Conservation (phyloP, 116 monocot species). For the Trichopus zeylanicus region DNA sequence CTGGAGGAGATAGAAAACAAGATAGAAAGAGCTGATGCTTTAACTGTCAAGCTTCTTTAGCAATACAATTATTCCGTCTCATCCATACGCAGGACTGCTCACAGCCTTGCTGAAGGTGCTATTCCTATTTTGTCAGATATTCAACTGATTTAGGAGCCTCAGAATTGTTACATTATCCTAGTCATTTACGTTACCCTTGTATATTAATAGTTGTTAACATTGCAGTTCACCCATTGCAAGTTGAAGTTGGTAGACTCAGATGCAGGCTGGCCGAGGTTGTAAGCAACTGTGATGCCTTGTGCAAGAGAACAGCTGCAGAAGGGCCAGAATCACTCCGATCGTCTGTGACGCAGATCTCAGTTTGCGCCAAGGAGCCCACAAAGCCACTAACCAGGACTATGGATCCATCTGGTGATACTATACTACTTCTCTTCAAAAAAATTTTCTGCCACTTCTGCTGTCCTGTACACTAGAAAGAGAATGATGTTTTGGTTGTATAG, state of each 20-base stretch:
- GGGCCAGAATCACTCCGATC: conserved; percentile 50
- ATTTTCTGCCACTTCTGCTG: too few relatives aligned
- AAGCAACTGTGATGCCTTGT: conserved; percentile 92
- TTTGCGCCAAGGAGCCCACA: background rate
- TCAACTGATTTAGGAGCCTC: too few relatives aligned
- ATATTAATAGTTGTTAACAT: background rate
- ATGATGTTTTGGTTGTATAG: too few relatives aligned
- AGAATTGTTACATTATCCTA: too few relatives aligned
- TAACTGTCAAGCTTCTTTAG: conserved; percentile 79
- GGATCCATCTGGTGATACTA: too few relatives aligned
- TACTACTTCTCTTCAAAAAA: too few relatives aligned
- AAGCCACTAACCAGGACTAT: too few relatives aligned
- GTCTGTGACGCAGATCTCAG: conserved; percentile 35
- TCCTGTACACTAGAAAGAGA: too few relatives aligned
- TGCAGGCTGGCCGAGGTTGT: conserved; percentile 90
- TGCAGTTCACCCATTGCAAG: conserved; percentile 63
- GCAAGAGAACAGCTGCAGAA: conserved; percentile 64
- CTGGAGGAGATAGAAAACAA: conserved; percentile 95
- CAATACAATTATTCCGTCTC: conserved; percentile 73
- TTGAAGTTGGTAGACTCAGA: conserved; percentile 89
- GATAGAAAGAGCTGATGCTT: conserved; percentile 84
- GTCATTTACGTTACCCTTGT: background rate
- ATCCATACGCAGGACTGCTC: conserved; percentile 61
- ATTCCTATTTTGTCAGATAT: background rate
- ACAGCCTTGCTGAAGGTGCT: conserved; percentile 66